Percentiles rank a stretch among this genome's conserved stretches.
Evolutionary conservation across 345 rosid genomes (phyloP).

Genomic region (Rhodomyrtus tomentosa): DNA sequence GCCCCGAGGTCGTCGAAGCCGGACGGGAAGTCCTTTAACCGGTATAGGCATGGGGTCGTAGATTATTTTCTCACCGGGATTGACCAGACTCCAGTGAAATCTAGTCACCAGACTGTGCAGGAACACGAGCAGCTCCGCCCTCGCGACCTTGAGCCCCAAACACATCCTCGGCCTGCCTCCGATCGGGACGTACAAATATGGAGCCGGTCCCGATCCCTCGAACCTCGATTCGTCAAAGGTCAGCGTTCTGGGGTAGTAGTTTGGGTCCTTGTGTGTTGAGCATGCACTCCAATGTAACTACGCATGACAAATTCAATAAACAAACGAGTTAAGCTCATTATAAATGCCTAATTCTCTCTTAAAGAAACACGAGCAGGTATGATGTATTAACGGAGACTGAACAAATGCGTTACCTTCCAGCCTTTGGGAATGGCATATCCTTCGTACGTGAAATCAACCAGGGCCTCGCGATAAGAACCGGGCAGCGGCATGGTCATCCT

Average conservation of each 20-base stretch:
- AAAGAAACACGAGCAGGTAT: too few relatives aligned
- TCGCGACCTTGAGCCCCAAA: conserved; percentile 2
- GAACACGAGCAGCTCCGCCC: conserved; percentile 11
- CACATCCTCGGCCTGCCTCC: conserved; percentile 14
- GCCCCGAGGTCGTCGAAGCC: not conserved
- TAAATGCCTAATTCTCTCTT: not conserved
- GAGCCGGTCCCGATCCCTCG: conserved; percentile 6
- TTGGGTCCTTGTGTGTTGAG: conserved; percentile 6
- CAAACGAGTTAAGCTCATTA: not conserved
- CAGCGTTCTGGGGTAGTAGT: not conserved
- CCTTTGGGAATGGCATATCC: conserved; percentile 19
- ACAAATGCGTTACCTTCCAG: conserved; percentile 8
- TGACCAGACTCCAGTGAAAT: conserved; percentile 6
- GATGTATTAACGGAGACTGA: not conserved
- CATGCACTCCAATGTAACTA: not conserved
- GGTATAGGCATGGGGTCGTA: conserved; percentile 7
- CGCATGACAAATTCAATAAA: not conserved
- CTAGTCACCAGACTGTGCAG: conserved; percentile 7
- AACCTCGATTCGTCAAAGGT: conserved; percentile 10
- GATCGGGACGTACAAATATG: conserved; percentile 7
- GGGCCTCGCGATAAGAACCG: conserved; percentile 12
- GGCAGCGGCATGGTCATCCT: conserved; percentile 3
- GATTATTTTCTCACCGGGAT: conserved; percentile 1
- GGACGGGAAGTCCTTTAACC: conserved; percentile 3
- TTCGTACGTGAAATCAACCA: conserved; percentile 9